Evolutionary conservation across 2,329 filamentous ascomycete genomes (phyloP).

Genomic region (Cryphonectria parasitica): DNA sequence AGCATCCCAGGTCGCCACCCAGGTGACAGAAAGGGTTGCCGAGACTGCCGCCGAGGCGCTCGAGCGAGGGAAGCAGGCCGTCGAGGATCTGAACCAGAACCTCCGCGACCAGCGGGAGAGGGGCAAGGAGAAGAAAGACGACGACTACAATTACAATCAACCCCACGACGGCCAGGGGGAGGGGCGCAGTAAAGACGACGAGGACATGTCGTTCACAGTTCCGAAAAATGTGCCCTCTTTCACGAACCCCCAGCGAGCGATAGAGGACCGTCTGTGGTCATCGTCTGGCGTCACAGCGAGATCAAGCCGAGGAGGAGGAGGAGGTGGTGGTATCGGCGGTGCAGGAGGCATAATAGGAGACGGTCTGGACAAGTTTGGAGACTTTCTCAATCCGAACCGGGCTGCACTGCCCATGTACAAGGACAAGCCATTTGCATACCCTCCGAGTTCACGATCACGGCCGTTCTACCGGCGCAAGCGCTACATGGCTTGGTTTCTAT

Average conservation of each 20-base stretch:
- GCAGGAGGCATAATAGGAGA: constrained; percentile 47
- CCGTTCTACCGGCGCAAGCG: constrained; percentile 69
- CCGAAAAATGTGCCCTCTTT: constrained; percentile 74
- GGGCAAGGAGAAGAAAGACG: constrained; percentile 32
- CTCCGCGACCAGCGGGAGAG: constrained; percentile 28
- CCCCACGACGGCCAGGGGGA: constrained; percentile 19
- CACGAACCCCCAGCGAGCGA: constrained; percentile 63
- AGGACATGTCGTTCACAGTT: constrained; percentile 67
- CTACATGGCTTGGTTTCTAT: constrained; percentile 51
- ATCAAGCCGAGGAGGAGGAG: constrained; percentile 37
- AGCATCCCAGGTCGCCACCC: constrained; percentile 48
- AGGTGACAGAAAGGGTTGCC: constrained; percentile 36
- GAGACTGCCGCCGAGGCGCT: constrained; percentile 53
- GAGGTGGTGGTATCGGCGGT: constrained; percentile 6
- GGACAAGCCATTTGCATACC: constrained; percentile 88
- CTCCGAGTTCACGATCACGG: constrained; percentile 60
- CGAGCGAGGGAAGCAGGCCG: constrained; percentile 52
- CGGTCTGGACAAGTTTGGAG: constrained; percentile 65
- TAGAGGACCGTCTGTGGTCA: constrained; percentile 71
- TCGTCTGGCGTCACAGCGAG: constrained; percentile 51
- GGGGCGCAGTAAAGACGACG: constrained; percentile 18
- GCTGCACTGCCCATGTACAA: constrained; percentile 91
- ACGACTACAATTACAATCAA: constrained; percentile 24
- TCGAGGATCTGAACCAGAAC: constrained; percentile 41
- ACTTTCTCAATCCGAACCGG: constrained; percentile 62